Percentiles rank a stretch among this genome's conserved stretches.
phyloP scores from a whole-genome alignment of 176 grass and related monocot genomes.

The Panicum miliaceum region DNA sequence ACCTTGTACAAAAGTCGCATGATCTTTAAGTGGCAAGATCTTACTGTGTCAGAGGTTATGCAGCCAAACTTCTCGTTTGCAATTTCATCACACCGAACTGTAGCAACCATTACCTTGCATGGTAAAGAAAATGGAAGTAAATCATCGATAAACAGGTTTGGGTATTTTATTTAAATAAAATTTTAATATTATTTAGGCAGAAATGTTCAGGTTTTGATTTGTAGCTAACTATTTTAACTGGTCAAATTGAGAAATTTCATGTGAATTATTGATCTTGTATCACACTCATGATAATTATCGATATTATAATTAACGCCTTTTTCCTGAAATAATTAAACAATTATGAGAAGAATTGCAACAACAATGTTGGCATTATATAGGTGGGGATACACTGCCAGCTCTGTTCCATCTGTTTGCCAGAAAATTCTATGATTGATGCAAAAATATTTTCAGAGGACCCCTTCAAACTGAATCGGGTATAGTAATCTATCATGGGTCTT shows the following conservation, averaged over 20 bases:
- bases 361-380: slow-evolving; percentile 7
- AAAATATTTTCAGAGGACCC: neutral
- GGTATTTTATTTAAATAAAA: slow-evolving; percentile 14
- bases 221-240: slow-evolving; percentile 21
- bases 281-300: neutral
- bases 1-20: slow-evolving; percentile 19
- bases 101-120: slow-evolving; percentile 97
- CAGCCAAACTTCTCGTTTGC: slow-evolving; percentile 85
- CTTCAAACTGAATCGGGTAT: neutral
- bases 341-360: neutral
- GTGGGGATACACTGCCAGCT: neutral
- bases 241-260: slow-evolving; percentile 21
- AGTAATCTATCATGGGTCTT: slow-evolving; percentile 18
- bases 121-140: slow-evolving; percentile 39
- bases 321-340: neutral
- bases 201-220: neutral
- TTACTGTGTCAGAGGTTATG: slow-evolving; percentile 76
- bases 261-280: slow-evolving; percentile 11
- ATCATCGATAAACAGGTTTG: slow-evolving; percentile 18
- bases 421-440: neutral
- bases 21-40: slow-evolving; percentile 31
- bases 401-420: slow-evolving; percentile 12
- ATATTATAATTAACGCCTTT: neutral
- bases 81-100: slow-evolving; percentile 98
- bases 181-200: slow-evolving; percentile 8